These are phyloP conservation scores for Didymella pomorum DNA, from an alignment of 2,329 filamentous ascomycete species.

Conservation along the genomic window DNA sequence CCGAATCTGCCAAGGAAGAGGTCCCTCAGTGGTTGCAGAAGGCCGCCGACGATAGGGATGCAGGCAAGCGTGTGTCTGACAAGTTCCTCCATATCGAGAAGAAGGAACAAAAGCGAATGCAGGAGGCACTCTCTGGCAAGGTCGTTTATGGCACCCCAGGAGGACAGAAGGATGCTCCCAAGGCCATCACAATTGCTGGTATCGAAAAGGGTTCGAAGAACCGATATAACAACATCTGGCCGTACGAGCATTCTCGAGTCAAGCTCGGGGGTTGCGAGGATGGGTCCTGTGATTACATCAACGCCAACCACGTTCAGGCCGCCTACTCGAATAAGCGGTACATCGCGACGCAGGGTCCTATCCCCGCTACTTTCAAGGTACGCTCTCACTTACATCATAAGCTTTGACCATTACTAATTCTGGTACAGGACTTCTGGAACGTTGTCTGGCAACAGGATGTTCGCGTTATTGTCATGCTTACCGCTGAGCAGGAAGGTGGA, in stretches of 20 bases:
- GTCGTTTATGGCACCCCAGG: slow-evolving; percentile 63
- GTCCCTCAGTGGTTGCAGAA: slow-evolving; percentile 81
- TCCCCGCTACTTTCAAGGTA: slow-evolving; percentile 90
- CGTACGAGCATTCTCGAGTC: slow-evolving; percentile 92
- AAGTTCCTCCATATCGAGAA: slow-evolving; percentile 86
- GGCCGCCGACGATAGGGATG: slow-evolving; percentile 71
- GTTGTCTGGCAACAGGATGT: slow-evolving; percentile 97
- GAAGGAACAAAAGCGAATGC: slow-evolving; percentile 91
- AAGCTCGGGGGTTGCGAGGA: slow-evolving; percentile 72
- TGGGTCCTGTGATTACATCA: slow-evolving; percentile 89
- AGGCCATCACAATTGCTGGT: slow-evolving; percentile 78
- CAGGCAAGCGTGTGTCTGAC: slow-evolving; percentile 81
- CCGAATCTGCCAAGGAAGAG: slow-evolving; percentile 55
- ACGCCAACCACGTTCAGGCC: slow-evolving; percentile 86
- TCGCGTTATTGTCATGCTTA: slow-evolving; percentile 94
- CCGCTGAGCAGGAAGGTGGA: slow-evolving; percentile 90
- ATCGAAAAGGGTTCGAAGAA: slow-evolving; percentile 97
- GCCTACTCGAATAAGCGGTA: slow-evolving; percentile 87
- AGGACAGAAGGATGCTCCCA: slow-evolving; percentile 48
- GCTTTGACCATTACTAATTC: slow-evolving; percentile 25
- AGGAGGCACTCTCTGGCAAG: slow-evolving; percentile 72
- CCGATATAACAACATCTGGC: slow-evolving; percentile 96
- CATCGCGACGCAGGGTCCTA: slow-evolving; percentile 92
- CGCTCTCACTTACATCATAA: slow-evolving; percentile 42
- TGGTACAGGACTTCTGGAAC: slow-evolving; percentile 88